These are phyloP conservation scores for Rhizopogon rudus DNA, from an alignment of 768 basidiomycete species.

Conservation along the genomic window DNA sequence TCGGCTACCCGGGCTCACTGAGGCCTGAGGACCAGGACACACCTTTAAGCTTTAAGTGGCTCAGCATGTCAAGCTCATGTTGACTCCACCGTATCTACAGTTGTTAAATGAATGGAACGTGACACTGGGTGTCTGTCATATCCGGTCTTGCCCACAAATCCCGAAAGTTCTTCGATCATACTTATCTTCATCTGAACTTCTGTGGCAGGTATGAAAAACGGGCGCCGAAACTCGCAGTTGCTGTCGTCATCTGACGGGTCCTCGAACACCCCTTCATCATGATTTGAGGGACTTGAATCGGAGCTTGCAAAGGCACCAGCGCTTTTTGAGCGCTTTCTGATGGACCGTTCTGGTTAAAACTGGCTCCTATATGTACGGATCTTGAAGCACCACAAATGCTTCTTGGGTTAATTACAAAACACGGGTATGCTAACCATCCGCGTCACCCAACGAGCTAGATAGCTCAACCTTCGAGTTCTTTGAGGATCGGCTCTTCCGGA, in stretches of 20 bases:
- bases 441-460: neutral
- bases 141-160: constrained; percentile 7
- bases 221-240: constrained; percentile 10
- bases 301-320: neutral
- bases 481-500: neutral
- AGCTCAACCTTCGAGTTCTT: neutral
- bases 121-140: neutral
- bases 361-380: neutral
- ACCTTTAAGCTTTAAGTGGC: too few relatives aligned
- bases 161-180: neutral
- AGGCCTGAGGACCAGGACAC: too few relatives aligned
- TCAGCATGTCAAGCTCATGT: neutral
- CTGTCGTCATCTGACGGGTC: constrained; percentile 6
- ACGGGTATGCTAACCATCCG: neutral
- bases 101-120: neutral
- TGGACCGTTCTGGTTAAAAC: neutral
- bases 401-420: neutral
- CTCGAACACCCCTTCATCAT: constrained; percentile 17
- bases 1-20: neutral
- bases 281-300: neutral
- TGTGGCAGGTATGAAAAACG: constrained; percentile 9
- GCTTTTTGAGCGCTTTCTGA: neutral
- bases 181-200: neutral
- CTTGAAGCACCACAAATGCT: neutral
- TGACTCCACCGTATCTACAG: neutral